Percentiles rank a stretch among this genome's conserved stretches.
These are phyloP conservation scores for Medakamo hakoo DNA, from an alignment of 139 green algal genomes.

Conservation along the genomic window DNA sequence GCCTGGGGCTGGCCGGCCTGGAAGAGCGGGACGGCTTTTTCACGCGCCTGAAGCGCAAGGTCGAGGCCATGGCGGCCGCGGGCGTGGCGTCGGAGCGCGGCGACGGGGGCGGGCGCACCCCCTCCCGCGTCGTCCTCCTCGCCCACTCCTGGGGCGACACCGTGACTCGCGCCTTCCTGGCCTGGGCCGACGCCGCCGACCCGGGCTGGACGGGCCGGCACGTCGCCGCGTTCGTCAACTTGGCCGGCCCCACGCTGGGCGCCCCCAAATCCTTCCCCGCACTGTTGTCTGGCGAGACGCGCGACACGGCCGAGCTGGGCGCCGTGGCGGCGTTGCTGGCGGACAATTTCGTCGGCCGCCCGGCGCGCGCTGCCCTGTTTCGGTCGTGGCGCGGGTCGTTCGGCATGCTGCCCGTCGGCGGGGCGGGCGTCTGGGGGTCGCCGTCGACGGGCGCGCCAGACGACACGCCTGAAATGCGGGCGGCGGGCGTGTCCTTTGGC, in stretches of 20 bases:
- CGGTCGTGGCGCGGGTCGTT: constrained; percentile 47
- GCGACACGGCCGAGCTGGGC: constrained; percentile 49
- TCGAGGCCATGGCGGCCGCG: constrained; percentile 9
- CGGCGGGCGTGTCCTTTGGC: constrained; percentile 16
- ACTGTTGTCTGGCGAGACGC: constrained; percentile 45
- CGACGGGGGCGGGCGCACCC: background rate
- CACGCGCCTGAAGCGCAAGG: constrained; percentile 24
- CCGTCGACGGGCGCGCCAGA: constrained; percentile 41
- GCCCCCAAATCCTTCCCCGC: constrained; percentile 49
- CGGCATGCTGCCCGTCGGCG: constrained; percentile 62
- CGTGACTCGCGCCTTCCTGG: constrained; percentile 31
- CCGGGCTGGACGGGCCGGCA: constrained; percentile 50
- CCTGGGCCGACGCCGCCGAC: constrained; percentile 22
- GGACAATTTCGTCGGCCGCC: constrained; percentile 12
- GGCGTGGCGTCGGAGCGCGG: too few species aligned
- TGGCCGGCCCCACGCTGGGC: constrained; percentile 47
- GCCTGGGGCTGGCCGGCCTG: constrained; percentile 44
- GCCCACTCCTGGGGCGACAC: constrained; percentile 34
- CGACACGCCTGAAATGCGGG: constrained; percentile 19
- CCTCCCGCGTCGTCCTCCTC: background rate
- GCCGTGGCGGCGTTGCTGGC: constrained; percentile 18
- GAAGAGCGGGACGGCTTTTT: constrained; percentile 46
- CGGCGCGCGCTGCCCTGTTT: constrained; percentile 16
- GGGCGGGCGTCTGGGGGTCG: constrained; percentile 55
- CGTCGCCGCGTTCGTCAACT: constrained; percentile 40